Base-by-base conservation (phyloP, 1,284 basidiomycete species). In the Papiliotrema laurentii region DNA sequence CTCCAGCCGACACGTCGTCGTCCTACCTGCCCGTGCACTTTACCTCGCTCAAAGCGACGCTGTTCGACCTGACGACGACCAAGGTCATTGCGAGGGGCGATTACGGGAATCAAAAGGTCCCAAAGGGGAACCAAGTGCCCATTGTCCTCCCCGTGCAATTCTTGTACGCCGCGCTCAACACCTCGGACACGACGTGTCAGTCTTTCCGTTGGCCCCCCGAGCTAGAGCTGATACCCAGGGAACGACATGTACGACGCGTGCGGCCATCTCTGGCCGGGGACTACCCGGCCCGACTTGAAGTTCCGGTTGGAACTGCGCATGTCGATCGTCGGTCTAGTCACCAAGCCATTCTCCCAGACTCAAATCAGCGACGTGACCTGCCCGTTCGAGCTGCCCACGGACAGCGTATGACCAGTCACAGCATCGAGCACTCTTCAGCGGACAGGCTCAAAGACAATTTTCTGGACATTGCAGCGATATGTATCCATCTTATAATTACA, bases 111-210 rank as follows among this genome's bases (percentile, higher is more conserved):
- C 72, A 76, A 46, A 82, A 78, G 2, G 67, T 90, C 3, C 79
- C 82, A 10, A 83, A 86, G 19, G 84, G 83, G 61, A 47, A 71
- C 27, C 83, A 83, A 62, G 77, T 81, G 5, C 67, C 81, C 30
- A 75, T 92, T 30, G 67, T 79, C 36, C 56, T 93, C 18, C 89
- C 89, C 1, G 74, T 93, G 45, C 85, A 84, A 58, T 90, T 92
- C 71, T 81, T 82, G 0, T 92, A 91, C 66, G 54, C 81, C n/a
- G 86, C 85, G 0, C 75, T 80, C n/a, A 92, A 93, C 66, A 78
- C 80, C 42, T 81, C 83, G 1, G 89, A 93, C 72, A 75, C 78
- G 34, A 91, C 89, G 26, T 93, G 89, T 87, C 60, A 58, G 83
- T 75, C 11, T 2, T 11, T 14, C 33, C 30, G 9, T 21, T 5